phyloP scores from a whole-genome alignment of 345 rosid species.

The Cardamine chenopodiifolia region DNA sequence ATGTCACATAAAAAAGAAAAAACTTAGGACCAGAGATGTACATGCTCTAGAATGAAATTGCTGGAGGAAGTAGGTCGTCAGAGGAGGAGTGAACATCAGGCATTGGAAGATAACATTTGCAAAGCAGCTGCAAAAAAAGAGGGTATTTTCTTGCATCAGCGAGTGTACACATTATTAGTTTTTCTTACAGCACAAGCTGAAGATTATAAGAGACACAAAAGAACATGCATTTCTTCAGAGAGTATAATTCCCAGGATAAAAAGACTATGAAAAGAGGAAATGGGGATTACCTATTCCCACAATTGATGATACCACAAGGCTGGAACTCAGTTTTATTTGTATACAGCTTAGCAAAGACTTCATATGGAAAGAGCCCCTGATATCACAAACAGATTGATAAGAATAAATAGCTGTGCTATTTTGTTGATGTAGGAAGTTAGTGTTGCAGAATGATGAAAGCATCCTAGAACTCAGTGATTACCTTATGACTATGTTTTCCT shows the following conservation, averaged over 20 bases:
- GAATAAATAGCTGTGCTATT: conserved; percentile 19
- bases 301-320: conserved; percentile 88
- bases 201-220: conserved; percentile 18
- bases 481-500: conserved; percentile 71
- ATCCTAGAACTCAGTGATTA: conserved; percentile 37
- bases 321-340: conserved; percentile 65
- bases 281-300: conserved; percentile 80
- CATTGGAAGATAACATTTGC: conserved; percentile 96
- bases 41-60: conserved; percentile 82
- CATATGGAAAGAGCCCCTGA: conserved; percentile 85
- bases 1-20: conserved; percentile 7
- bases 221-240: conserved; percentile 7
- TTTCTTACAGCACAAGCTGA: conserved; percentile 23
- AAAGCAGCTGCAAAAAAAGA: conserved; percentile 77
- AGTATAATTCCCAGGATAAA: conserved; percentile 4
- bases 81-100: conserved; percentile 88
- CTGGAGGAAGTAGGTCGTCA: conserved; percentile 83
- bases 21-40: conserved; percentile 45
- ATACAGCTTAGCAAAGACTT: conserved; percentile 77
- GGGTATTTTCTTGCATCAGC: conserved; percentile 29
- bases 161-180: not conserved
- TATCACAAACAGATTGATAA: conserved; percentile 34
- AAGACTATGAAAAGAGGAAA: not conserved
- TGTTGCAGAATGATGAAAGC: conserved; percentile 9
- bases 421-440: not conserved